These are phyloP conservation scores for Auricularia cornea DNA, from an alignment of 768 basidiomycete genomes.

Conservation along the genomic window DNA sequence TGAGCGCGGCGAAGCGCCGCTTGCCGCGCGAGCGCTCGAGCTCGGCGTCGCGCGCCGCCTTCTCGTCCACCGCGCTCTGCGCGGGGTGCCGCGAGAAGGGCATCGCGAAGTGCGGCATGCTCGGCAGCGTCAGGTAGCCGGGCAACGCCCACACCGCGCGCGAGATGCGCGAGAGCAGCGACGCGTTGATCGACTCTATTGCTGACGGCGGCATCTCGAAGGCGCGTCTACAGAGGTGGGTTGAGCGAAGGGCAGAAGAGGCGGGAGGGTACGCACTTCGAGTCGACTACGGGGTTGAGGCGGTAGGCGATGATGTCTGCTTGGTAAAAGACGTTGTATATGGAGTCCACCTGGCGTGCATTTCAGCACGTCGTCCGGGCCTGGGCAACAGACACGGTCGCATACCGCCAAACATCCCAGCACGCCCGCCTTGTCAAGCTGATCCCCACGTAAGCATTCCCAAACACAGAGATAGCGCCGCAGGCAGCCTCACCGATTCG, in stretches of 20 bases:
- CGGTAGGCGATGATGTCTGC: slow-evolving; percentile 35
- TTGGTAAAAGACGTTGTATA: slow-evolving; percentile 36
- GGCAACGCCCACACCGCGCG: not conserved
- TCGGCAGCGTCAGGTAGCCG: slow-evolving; percentile 14
- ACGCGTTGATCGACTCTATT: slow-evolving; percentile 25
- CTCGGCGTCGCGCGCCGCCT: not conserved
- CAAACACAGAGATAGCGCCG: not conserved
- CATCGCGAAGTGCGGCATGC: slow-evolving; percentile 5
- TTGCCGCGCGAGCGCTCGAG: slow-evolving; percentile 1
- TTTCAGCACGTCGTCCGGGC: no score
- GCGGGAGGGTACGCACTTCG: not conserved
- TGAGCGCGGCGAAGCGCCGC: slow-evolving; percentile 31
- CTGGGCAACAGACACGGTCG: not conserved
- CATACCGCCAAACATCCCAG: slow-evolving; percentile 32
- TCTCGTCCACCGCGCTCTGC: not conserved
- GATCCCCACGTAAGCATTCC: not conserved
- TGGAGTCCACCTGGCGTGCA: slow-evolving; percentile 24
- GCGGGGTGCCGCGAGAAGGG: no score
- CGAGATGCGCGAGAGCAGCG: slow-evolving; percentile 21
- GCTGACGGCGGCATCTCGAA: slow-evolving; percentile 15
- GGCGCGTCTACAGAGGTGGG: slow-evolving; percentile 7
- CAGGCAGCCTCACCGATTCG: slow-evolving; percentile 29
- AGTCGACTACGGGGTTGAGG: slow-evolving; percentile 34
- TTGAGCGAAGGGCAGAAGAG: not conserved
- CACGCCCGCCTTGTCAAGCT: slow-evolving; percentile 31